Base-by-base conservation (phyloP, 1,139 yeast genomes). In the Blastobotrys niveus region DNA sequence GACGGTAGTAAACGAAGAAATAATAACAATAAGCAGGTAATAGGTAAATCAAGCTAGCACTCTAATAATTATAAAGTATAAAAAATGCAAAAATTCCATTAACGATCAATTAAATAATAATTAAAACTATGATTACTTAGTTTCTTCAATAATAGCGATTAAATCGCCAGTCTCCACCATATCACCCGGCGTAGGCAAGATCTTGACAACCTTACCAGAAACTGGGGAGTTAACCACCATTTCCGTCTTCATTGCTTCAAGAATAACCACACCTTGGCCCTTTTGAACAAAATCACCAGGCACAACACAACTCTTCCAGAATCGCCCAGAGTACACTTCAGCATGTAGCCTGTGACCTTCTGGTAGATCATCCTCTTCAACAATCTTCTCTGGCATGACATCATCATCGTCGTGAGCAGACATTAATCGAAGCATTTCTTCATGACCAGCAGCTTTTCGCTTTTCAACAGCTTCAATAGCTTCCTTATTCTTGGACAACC, bases 191-290 rank as follows among this genome's bases (percentile, higher is more conserved):
- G 73, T 73, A 63, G 85, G 95, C 50, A 80, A 68, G 38, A 91
- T 72, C 68, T 86, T 85, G 42, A 79, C 67, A 17, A 91, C 91
- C 60, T 77, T 85, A 55, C 97, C 97, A 8, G 68, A 71, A 42
- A 65, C 73, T 2, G 95, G 75, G 15, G 96, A 79, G 48, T 68
- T 71, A 34, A 89, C 94, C 41, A 80, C 77, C 96, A 91, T 88
- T 65, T 91, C 98, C 0, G 98, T 91, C 72, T 91, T 91, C 97
- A 91, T 91, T 44, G 97, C 97, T 65, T 91, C 97, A 48, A 91
- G 86, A 43, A 91, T 87, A 51, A 91, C 76, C 52, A 91, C 71
- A 3, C 88, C 88, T 57, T 86, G 91, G 29, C 89, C 94, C 47
- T 70, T 74, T 43, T 70, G 69, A 26, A 91, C 94, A 18, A 55